Evolutionary conservation across 1,284 basidiomycete species (phyloP).

Genomic region (Chalciporus piperatoides): DNA sequence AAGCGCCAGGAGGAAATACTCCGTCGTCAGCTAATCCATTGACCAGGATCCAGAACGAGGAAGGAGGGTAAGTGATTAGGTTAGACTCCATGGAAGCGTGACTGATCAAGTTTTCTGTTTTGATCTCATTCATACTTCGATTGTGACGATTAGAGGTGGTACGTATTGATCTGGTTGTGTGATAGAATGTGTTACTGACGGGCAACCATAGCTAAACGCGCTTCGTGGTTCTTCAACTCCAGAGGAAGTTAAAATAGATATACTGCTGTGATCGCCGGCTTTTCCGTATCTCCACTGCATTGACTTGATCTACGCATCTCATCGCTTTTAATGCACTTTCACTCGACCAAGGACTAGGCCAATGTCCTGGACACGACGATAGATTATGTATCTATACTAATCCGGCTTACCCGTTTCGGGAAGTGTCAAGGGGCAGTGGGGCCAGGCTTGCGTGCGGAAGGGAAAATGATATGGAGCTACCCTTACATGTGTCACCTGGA

Average conservation of each 20-base stretch:
- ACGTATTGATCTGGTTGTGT: constrained; percentile 23
- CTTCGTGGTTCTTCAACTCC: constrained; percentile 86
- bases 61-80: constrained; percentile 59
- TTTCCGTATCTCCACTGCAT: constrained; percentile 27
- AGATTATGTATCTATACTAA: constrained; percentile 30
- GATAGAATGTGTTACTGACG: constrained; percentile 19
- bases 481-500: constrained; percentile 16
- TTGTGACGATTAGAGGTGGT: constrained; percentile 39
- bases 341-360: constrained; percentile 2
- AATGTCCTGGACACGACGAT: constrained; percentile 7
- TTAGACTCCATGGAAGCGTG: constrained; percentile 23
- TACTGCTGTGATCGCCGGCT: constrained; percentile 7
- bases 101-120: constrained; percentile 16
- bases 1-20: constrained; percentile 42
- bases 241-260: constrained; percentile 43
- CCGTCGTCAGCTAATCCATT: constrained; percentile 56
- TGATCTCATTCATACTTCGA: constrained; percentile 11
- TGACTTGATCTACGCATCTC: constrained; percentile 37
- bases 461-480: constrained; percentile 28
- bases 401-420: constrained; percentile 19
- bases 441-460: constrained; percentile 20
- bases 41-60: constrained; percentile 72
- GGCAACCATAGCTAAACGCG: constrained; percentile 64
- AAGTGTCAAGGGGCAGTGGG: constrained; percentile 13
- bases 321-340: constrained; percentile 30